Base-by-base conservation (phyloP, 1,284 basidiomycete species). In the Quambalaria eucalypti region DNA sequence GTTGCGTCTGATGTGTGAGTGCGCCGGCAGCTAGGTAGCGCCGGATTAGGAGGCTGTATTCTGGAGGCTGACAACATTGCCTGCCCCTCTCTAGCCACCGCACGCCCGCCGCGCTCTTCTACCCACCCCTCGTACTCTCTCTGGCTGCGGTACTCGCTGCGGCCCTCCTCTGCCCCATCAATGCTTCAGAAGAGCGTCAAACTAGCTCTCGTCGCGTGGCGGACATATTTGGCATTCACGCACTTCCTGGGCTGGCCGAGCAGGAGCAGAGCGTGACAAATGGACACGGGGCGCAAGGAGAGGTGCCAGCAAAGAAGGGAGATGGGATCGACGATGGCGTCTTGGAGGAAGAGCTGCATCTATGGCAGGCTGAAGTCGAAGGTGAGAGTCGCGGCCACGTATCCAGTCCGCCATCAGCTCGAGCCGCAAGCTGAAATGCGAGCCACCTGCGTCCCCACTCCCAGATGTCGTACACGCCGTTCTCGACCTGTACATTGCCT, bases 81-180 rank as follows among this genome's bases (percentile, higher is more conserved):
- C 14, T 26, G 14, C 19, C 36, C 21, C 2, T 36, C 29, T 21
- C 12, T 38, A 60, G 60, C 46, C 66, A 68, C 28, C 52, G 72
- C 4, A 71, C 68, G 12, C 28, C 59, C 12, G 63, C 65, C 12
- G 68, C 71, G 4, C 54, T 73, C 40, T 56, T 65, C 42, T 72
- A 73, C 57, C 56, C 71, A 12, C 66, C 71, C 3, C 59, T 61
- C 29, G 68, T 68, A 9, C 61, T 74, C 9, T 71, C 72, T 16
- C 50, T 65, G 1, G 68, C 67, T n/a, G 52, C 60, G 7, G 14
- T 73, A 44, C 73, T 71, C 38, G 60, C 56, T 6, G 62, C 59
- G 0, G 59, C 69, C 2, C 50, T 74, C 51, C 42, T 66, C 14
- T 48, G 28, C n/a, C 47, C 47, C 6, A 12, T 9, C 2, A 44